A percentile compares a stretch with the other conserved stretches of the same genome.
phyloP scores from a whole-genome alignment of 305 asterid genomes.

The Fraxinus sp. region DNA sequence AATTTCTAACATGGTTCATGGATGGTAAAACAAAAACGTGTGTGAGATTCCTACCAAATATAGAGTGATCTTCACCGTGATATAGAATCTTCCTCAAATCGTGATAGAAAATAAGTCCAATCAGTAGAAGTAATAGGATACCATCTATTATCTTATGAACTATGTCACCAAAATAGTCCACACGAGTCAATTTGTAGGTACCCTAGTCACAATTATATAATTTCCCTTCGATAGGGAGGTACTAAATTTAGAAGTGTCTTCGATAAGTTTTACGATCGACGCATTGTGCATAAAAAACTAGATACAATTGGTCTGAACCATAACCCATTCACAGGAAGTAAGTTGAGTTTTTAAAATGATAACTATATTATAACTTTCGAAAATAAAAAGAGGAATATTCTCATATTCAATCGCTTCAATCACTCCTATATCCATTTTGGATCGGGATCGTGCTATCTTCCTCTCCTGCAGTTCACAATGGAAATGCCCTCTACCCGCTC shows the following conservation, averaged over 20 bases:
- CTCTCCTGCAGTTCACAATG: neutral
- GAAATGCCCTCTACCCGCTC: neutral
- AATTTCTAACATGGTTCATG: neutral
- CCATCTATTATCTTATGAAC: neutral
- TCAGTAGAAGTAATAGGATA: neutral
- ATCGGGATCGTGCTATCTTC: neutral
- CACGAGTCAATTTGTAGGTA: neutral
- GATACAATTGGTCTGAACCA: neutral
- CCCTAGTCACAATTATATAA: neutral
- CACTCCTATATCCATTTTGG: neutral
- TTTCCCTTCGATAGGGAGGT: neutral
- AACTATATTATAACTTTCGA: too few species aligned
- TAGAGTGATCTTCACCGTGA: neutral
- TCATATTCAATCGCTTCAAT: neutral
- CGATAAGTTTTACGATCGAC: neutral
- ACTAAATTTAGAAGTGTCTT: neutral
- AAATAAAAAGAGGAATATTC: neutral
- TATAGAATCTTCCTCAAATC: neutral
- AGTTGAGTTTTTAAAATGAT: neutral
- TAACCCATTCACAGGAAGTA: neutral
- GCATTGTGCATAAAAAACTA: neutral
- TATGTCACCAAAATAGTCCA: neutral
- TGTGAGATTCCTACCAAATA: neutral
- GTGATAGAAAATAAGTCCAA: neutral
- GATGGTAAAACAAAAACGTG: neutral